Percentiles rank a stretch among this genome's conserved stretches.
These are phyloP conservation scores for Tubosaeta brunneosetosa DNA, from an alignment of 768 basidiomycete species.

Conservation along the genomic window DNA sequence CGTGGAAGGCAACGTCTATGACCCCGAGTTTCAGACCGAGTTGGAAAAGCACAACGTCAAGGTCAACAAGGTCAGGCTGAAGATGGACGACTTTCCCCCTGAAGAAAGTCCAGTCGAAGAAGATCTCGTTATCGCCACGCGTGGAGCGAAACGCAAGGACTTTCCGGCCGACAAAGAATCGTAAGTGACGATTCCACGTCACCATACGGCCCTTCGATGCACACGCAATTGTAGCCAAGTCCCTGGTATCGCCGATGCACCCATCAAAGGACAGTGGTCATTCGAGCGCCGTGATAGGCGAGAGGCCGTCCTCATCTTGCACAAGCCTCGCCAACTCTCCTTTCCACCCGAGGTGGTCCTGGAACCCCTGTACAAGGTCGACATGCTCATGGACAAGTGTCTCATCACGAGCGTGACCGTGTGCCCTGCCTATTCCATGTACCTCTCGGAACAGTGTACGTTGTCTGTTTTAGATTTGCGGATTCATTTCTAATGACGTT, in stretches of 20 bases:
- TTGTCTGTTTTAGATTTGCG: not conserved
- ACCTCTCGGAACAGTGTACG: slow-evolving; percentile 26
- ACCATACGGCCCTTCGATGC: not conserved
- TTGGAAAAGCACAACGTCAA: slow-evolving; percentile 10
- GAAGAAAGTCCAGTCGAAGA: slow-evolving; percentile 16
- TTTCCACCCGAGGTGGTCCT: slow-evolving; percentile 21
- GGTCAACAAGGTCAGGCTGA: slow-evolving; percentile 9
- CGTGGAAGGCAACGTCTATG: slow-evolving; percentile 34
- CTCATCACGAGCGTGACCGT: slow-evolving; percentile 30
- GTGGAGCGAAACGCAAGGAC: slow-evolving; percentile 12
- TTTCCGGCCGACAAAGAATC: slow-evolving; percentile 8
- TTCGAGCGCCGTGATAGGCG: slow-evolving; percentile 23
- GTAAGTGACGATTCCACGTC: slow-evolving; percentile 11
- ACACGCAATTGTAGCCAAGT: slow-evolving; percentile 3
- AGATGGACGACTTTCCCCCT: slow-evolving; percentile 16
- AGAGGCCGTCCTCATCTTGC: slow-evolving; percentile 32
- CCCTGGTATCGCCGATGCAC: slow-evolving; percentile 20
- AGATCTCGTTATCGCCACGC: slow-evolving; percentile 21
- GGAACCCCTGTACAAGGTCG: slow-evolving; percentile 22
- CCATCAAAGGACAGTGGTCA: slow-evolving; percentile 30
- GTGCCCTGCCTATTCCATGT: slow-evolving; percentile 33
- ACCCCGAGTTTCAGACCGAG: slow-evolving; percentile 14
- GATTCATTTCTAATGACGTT: not conserved
- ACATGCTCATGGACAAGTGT: slow-evolving; percentile 23
- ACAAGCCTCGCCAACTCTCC: slow-evolving; percentile 21